Evolutionary conservation across 2,329 filamentous ascomycete genomes (phyloP).

Genomic region (Oidium heveae): DNA sequence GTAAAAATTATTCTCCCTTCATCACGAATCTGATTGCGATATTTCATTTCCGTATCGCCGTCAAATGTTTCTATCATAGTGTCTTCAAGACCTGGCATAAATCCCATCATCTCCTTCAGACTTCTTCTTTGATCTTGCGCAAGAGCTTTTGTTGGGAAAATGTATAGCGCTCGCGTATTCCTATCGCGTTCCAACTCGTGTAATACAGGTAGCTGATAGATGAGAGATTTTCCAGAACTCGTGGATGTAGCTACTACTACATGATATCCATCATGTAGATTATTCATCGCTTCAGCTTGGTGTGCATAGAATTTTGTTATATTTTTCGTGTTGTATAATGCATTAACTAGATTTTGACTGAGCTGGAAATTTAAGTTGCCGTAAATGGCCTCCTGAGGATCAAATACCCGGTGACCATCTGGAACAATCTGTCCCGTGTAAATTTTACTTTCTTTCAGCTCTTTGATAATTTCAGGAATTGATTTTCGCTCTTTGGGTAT

Average conservation of each 20-base stretch:
- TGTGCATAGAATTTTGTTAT: constrained; percentile 78
- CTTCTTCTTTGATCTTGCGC: constrained; percentile 86
- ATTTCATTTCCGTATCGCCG: constrained; percentile 68
- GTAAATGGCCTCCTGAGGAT: constrained; percentile 56
- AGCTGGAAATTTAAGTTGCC: constrained; percentile 67
- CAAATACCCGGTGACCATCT: constrained; percentile 75
- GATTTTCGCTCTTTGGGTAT: constrained; percentile 62
- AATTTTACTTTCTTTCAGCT: constrained; percentile 63
- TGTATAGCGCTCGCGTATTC: constrained; percentile 74
- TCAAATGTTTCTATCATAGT: constrained; percentile 81
- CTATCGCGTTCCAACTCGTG: constrained; percentile 59
- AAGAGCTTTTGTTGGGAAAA: constrained; percentile 90
- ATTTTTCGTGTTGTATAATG: constrained; percentile 70
- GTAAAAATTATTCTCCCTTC: constrained; percentile 87
- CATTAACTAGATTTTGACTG: constrained; percentile 84
- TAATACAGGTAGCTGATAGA: constrained; percentile 84
- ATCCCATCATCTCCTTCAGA: constrained; percentile 59
- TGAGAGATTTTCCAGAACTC: constrained; percentile 90
- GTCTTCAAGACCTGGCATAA: constrained; percentile 52
- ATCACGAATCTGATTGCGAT: constrained; percentile 59
- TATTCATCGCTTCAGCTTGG: constrained; percentile 82
- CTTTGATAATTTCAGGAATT: constrained; percentile 62
- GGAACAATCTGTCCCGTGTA: constrained; percentile 85
- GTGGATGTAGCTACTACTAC: constrained; percentile 90
- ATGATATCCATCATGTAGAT: constrained; percentile 54